These are phyloP conservation scores for Nakaseomyces kungkrabaensis DNA, from an alignment of 1,139 yeast species.

Conservation along the genomic window DNA sequence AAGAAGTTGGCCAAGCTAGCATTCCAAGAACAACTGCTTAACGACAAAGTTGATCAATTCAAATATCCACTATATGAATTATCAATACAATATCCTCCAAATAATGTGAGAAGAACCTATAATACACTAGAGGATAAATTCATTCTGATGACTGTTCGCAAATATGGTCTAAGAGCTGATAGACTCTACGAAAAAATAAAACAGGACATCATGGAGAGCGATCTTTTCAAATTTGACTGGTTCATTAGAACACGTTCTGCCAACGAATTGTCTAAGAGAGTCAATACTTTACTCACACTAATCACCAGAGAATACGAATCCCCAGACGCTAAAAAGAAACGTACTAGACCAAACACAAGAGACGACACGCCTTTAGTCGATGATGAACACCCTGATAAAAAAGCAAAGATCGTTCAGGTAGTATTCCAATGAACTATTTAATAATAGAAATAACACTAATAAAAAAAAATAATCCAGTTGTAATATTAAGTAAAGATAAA, in stretches of 20 bases:
- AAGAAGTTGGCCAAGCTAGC: slow-evolving; percentile 56
- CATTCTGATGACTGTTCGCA: slow-evolving; percentile 59
- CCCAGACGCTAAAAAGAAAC: slow-evolving; percentile 33
- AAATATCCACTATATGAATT: slow-evolving; percentile 69
- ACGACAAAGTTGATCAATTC: slow-evolving; percentile 50
- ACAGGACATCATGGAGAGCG: slow-evolving; percentile 62
- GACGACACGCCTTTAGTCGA: neutral
- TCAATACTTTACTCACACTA: slow-evolving; percentile 67
- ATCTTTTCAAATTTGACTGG: slow-evolving; percentile 82
- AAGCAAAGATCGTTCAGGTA: neutral
- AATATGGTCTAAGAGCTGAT: slow-evolving; percentile 65
- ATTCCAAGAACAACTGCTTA: slow-evolving; percentile 58
- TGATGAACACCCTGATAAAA: neutral
- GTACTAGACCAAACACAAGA: slow-evolving; percentile 4
- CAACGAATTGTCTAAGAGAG: slow-evolving; percentile 73
- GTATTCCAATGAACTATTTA: neutral
- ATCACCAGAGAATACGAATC: slow-evolving; percentile 75
- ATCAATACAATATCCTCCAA: slow-evolving; percentile 78
- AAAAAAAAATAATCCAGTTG: neutral
- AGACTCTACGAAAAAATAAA: slow-evolving; percentile 66
- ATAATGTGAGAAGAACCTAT: slow-evolving; percentile 77
- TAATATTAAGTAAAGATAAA: neutral
- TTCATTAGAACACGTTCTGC: slow-evolving; percentile 77
- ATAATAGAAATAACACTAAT: neutral
- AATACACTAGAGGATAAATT: slow-evolving; percentile 83